Percentiles rank a stretch among this genome's conserved stretches.
These are phyloP conservation scores for Brassica cretica DNA, from an alignment of 345 rosid species.

Conservation along the genomic window DNA sequence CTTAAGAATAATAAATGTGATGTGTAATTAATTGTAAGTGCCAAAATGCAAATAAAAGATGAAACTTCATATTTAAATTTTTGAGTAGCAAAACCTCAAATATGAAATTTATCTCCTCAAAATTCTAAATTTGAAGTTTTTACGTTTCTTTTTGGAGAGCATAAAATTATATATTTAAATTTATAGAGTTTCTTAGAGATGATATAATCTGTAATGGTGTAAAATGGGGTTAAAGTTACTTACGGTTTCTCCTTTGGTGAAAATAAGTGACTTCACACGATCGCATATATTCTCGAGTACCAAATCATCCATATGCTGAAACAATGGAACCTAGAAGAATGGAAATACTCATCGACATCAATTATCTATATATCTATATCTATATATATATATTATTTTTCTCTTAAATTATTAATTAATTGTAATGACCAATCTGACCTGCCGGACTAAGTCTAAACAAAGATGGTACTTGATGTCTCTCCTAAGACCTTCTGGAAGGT, in stretches of 20 bases:
- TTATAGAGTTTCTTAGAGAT: too few relatives aligned
- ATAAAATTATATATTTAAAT: too few relatives aligned
- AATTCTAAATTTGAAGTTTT: too few relatives aligned
- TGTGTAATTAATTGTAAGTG: too few relatives aligned
- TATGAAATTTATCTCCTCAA: too few relatives aligned
- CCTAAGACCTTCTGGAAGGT: constrained; percentile 89
- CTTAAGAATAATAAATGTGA: too few relatives aligned
- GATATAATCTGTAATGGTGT: background rate
- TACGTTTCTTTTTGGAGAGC: too few relatives aligned
- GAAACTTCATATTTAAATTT: too few relatives aligned
- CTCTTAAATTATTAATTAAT: background rate
- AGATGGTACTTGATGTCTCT: constrained; percentile 97
- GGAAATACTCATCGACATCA: background rate
- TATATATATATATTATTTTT: background rate
- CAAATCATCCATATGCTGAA: constrained; percentile 94
- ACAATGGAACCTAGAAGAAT: constrained; percentile 72
- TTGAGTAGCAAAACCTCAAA: too few relatives aligned
- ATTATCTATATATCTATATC: background rate
- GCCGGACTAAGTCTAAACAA: constrained; percentile 86
- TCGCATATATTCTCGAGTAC: constrained; percentile 94
- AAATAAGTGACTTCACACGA: constrained; percentile 88
- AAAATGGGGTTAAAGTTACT: constrained; percentile 32
- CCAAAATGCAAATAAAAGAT: too few relatives aligned
- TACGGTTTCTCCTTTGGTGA: constrained; percentile 92
- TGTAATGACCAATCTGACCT: constrained; percentile 45